These are phyloP conservation scores for Raphanus hybrid DNA, from an alignment of 441 rosid species.

Conservation along the genomic window DNA sequence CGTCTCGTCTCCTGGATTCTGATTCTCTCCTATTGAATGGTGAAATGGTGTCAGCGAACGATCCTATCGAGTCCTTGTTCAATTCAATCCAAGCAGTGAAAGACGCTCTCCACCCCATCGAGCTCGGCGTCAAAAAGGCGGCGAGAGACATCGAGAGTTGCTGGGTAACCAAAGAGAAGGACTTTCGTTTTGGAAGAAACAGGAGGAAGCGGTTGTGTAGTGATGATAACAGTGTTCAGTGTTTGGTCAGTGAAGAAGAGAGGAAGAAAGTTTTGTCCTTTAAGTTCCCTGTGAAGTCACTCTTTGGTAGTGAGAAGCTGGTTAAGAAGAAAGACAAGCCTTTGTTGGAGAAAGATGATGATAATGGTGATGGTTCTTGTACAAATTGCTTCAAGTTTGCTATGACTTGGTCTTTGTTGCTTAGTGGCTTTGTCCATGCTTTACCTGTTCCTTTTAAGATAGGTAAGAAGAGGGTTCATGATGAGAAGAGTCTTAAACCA, in stretches of 20 bases:
- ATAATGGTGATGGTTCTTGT: constrained; percentile 49
- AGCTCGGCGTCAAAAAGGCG: constrained; percentile 71
- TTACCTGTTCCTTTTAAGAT: constrained; percentile 69
- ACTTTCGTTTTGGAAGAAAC: constrained; percentile 40
- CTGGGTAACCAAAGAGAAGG: constrained; percentile 57
- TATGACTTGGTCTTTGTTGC: constrained; percentile 74
- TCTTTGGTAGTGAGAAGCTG: constrained; percentile 50
- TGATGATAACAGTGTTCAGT: constrained; percentile 27
- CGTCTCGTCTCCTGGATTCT: constrained; percentile 3
- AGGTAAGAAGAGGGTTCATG: constrained; percentile 59
- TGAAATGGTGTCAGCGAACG: constrained; percentile 75
- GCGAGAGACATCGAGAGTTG: constrained; percentile 78
- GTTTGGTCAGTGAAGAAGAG: constrained; percentile 61
- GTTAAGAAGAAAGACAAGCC: constrained; percentile 56
- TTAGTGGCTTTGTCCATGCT: constrained; percentile 73
- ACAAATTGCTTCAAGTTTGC: constrained; percentile 82
- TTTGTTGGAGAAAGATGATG: constrained; percentile 48
- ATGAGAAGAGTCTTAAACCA: constrained; percentile 47
- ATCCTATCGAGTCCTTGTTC: constrained; percentile 65
- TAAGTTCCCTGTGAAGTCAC: constrained; percentile 63
- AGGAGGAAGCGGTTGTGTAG: constrained; percentile 49
- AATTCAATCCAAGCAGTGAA: constrained; percentile 81
- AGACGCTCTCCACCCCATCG: constrained; percentile 73
- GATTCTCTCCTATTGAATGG: constrained; percentile 28
- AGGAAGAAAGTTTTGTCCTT: constrained; percentile 65